Evolutionary conservation across 2,329 filamentous ascomycete species (phyloP), one percentile per base, ranked within the genome.

Genomic region (Ciborinia camelliae): DNA sequence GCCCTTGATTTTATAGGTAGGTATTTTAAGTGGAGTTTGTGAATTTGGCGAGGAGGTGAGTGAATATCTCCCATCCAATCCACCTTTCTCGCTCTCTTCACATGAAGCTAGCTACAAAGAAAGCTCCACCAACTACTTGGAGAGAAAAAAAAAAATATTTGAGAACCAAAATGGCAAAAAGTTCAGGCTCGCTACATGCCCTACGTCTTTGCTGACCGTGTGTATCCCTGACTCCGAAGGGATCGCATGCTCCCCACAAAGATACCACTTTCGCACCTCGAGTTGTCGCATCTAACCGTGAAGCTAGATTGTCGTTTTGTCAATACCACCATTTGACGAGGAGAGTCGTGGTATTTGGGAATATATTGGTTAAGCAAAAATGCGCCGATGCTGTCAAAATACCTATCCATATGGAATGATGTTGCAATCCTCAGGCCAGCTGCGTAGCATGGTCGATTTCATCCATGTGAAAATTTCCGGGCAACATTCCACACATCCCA

Each of bases 241-340:
- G 53, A 57, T 57, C 37, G 39, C 43, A 57, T 57, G 39, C 53
- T 57, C 53, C 52, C 39, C 20, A 57, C 53, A 43, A 43, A 57
- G 53, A 57, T 57, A 30, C 37, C 39, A 28, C 39, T 18, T n/a
- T 43, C 15, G 39, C 37, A 57, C 39, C 52, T 57, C 53, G 53
- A 57, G 26, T 57, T 43, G 37, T 43, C n/a, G 26, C 32, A 20
- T 15, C 39, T 57, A 30, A 43, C 26, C 12, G 9, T 43, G 30
- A 30, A 43, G 20, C 53, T 43, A 57, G 37, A 15, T 43, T 57
- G 53, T 9, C 39, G 53, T 20, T n/a, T 43, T 57, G 53, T 32
- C 39, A 57, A 57, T 57, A 57, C 26, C 53, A 43, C 37, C 39
- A 43, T 57, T 57, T 43, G 39, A 57, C 37, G 12, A 57, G 53